Evolutionary conservation across 768 basidiomycete genomes (phyloP).

Genomic region (Leucocoprinus birnbaumii): DNA sequence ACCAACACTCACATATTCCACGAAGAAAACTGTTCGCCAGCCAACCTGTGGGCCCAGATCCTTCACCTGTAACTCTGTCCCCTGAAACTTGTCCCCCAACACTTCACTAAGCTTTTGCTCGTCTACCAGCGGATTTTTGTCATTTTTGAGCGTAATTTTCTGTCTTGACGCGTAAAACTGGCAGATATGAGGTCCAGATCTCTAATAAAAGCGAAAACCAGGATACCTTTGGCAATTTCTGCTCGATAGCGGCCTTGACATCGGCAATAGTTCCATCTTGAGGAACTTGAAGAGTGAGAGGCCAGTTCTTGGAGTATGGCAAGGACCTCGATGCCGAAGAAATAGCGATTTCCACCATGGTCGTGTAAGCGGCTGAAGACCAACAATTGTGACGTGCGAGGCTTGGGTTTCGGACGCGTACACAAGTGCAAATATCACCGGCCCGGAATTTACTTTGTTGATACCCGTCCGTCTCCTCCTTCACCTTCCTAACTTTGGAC

Average conservation of each 20-base stretch:
- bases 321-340: conserved; percentile 44
- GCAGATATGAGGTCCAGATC: background rate
- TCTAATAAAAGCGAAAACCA: background rate
- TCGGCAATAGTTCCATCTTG: conserved; percentile 59
- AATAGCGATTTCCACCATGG: conserved; percentile 48
- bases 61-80: conserved; percentile 72
- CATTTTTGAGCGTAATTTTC: conserved; percentile 63
- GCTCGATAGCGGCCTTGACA: conserved; percentile 62
- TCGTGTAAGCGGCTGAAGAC: background rate
- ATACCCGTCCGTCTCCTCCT: no score
- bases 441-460: background rate
- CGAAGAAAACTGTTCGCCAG: conserved; percentile 86
- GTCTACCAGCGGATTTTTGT: conserved; percentile 61
- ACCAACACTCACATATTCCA: conserved; percentile 97
- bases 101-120: conserved; percentile 55
- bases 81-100: conserved; percentile 47
- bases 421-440: conserved; percentile 17
- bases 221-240: conserved; percentile 33
- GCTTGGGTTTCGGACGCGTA: conserved; percentile 14
- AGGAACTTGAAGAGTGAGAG: conserved; percentile 45
- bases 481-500: no score
- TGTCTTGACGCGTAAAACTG: conserved; percentile 77
- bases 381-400: background rate
- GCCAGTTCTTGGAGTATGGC: conserved; percentile 47
- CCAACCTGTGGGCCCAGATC: conserved; percentile 89